Evolutionary conservation across 495 filamentous ascomycete species (phyloP).

Genomic region (Lasiosphaeris hirsuta): DNA sequence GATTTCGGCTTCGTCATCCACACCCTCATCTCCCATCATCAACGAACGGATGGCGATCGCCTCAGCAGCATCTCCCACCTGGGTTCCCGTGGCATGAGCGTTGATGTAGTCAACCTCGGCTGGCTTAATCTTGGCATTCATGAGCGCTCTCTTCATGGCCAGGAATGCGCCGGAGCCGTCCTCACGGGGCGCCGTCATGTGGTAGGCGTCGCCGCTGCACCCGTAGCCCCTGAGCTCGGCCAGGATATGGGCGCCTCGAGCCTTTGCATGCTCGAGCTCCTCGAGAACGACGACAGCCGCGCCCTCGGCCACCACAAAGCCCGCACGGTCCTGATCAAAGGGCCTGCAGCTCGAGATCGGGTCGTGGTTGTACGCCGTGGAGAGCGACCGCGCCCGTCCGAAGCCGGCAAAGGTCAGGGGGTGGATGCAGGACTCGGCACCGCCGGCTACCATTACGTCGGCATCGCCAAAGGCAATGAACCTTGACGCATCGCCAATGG

Average conservation of each 20-base stretch:
- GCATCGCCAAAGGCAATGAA: slow-evolving; percentile 90
- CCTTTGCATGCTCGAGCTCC: slow-evolving; percentile 82
- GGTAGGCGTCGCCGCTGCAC: slow-evolving; percentile 79
- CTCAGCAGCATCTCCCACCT: slow-evolving; percentile 83
- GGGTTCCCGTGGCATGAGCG: slow-evolving; percentile 87
- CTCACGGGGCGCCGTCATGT: slow-evolving; percentile 84
- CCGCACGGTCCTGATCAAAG: slow-evolving; percentile 76
- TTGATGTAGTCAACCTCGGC: slow-evolving; percentile 84
- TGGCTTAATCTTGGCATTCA: slow-evolving; percentile 66
- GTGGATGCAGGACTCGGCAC: slow-evolving; percentile 93
- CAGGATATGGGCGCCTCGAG: slow-evolving; percentile 75
- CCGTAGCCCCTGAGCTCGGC: slow-evolving; percentile 90
- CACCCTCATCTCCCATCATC: slow-evolving; percentile 70
- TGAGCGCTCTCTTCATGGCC: slow-evolving; percentile 82
- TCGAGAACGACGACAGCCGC: slow-evolving; percentile 85
- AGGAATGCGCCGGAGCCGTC: slow-evolving; percentile 76
- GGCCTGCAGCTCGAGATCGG: slow-evolving; percentile 75
- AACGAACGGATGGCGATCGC: slow-evolving; percentile 76
- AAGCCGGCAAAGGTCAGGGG: slow-evolving; percentile 91
- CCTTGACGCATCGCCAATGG: slow-evolving; percentile 85
- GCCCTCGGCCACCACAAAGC: slow-evolving; percentile 93
- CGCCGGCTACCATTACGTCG: slow-evolving; percentile 91
- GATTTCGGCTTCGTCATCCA: slow-evolving; percentile 57
- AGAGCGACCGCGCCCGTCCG: slow-evolving; percentile 78
- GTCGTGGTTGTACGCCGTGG: slow-evolving; percentile 73